Evolutionary conservation across 352 stramenopile genomes (phyloP).

Genomic region (Saprolegnia diclina): DNA sequence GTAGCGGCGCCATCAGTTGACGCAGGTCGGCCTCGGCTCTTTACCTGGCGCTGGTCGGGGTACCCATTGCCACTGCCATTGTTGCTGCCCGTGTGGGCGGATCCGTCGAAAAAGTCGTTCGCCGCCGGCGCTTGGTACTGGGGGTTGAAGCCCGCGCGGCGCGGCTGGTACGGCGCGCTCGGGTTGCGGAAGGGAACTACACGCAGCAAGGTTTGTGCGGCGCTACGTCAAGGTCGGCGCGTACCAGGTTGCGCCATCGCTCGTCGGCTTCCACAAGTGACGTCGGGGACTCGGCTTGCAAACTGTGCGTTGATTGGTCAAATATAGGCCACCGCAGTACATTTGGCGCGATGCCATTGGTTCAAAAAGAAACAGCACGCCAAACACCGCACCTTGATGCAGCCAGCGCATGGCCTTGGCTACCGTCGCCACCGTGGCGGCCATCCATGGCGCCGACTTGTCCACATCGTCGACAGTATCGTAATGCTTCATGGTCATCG

Average conservation of each 20-base stretch:
- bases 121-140: conserved; percentile 8
- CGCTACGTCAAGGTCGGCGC: background rate
- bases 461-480: no score
- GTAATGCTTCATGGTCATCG: no score
- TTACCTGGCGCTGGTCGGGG: conserved; percentile 30
- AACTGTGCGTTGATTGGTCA: conserved; percentile 6
- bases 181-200: conserved; percentile 56
- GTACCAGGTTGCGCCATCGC: conserved; percentile 37
- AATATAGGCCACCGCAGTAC: background rate
- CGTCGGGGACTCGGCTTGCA: background rate
- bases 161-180: conserved; percentile 40
- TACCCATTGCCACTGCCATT: background rate
- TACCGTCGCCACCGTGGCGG: no score
- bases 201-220: background rate
- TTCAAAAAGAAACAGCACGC: conserved; percentile 1
- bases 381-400: background rate
- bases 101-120: conserved; percentile 2
- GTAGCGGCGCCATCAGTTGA: background rate
- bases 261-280: background rate
- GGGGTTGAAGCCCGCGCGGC: conserved; percentile 30
- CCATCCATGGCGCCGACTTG: no score
- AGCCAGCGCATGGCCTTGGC: background rate
- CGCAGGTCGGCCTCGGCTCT: background rate
- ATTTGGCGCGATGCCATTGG: conserved; percentile 1
- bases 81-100: background rate